A percentile compares a stretch with the other conserved stretches of the same genome.
Conservation (phyloP, 164 flowering plant genomes). For the Magnolia changhungtana region DNA sequence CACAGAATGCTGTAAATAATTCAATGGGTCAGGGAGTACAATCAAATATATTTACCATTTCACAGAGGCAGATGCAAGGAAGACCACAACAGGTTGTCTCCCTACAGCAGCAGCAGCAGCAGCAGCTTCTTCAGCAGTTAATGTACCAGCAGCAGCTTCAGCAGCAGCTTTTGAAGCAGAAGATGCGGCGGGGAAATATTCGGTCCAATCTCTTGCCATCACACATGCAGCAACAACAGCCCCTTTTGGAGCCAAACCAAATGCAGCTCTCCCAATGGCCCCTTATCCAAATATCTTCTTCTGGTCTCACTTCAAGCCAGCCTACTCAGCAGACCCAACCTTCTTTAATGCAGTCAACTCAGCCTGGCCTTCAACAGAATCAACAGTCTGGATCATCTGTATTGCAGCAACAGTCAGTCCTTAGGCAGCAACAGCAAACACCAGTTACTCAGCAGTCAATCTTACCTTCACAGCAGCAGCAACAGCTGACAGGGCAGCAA, state of each 20-base stretch:
- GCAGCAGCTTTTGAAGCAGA: constrained; percentile 53
- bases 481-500: constrained; percentile 19
- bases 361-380: constrained; percentile 54
- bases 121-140: constrained; percentile 14
- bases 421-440: constrained; percentile 69
- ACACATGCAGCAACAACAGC: constrained; percentile 55
- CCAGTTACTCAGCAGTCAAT: constrained; percentile 49
- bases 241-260: constrained; percentile 49
- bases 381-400: constrained; percentile 61
- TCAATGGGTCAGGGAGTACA: constrained; percentile 52
- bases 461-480: constrained; percentile 51
- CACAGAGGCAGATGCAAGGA: constrained; percentile 68
- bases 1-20: constrained; percentile 46
- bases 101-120: constrained; percentile 22
- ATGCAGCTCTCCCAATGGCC: constrained; percentile 66
- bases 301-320: constrained; percentile 33
- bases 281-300: constrained; percentile 47
- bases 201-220: background rate
- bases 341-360: constrained; percentile 47
- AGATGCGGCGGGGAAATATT: constrained; percentile 38
- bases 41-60: constrained; percentile 48
- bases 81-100: constrained; percentile 38
- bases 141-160: constrained; percentile 34
- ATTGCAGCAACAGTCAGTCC: constrained; percentile 57
- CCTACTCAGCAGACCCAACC: constrained; percentile 44